Evolutionary conservation across 2,329 filamentous ascomycete species (phyloP), one percentile per base, ranked within the genome.

Genomic region (Lasiodiplodia hormozganensis): DNA sequence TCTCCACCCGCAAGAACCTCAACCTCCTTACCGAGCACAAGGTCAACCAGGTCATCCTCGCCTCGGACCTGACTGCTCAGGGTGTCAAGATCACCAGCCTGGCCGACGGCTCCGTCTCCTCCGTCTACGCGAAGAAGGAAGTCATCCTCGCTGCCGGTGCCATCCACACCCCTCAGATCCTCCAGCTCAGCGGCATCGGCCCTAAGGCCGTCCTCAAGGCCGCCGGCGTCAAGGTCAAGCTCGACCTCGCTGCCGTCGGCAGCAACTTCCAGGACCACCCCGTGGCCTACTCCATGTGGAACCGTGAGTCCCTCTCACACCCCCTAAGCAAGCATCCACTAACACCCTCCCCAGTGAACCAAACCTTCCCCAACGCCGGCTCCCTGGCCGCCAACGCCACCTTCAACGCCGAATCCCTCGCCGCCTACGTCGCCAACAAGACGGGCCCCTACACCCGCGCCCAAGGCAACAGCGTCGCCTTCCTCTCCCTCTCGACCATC

Each of bases 141-240:
- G 74, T 70, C 16, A 72, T 76, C 21, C 47, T 76, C 16, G 72
- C 75, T 18, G 75, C 75, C 60, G 75, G 75, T 23, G 14, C 73
- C 25, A 36, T 76, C 8, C 74, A 75, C 60, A 74, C 74, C 1
- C 74, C 75, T 8, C 74, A 76, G 62, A 56, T 76, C 1, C 70
- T 78, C 1, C 74, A 75, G 53, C 70, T 76, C 8, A 76, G 73
- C 43, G 77, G 76, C 0, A 70, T 79, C 8, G 77, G 77, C 0
- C 76, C 76, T 0, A 72, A 70, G 40, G 21, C 65, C n/a, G 38
- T 75, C 5, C 73, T 76, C 25, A 68, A 70, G 18, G 49, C 72
- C 34, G 69, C 56, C 25, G 68, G 70, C 28, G 71, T 73, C 47
- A 71, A 71, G 2, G 70, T 69, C 49, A 74, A 74, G 51, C 71